These are phyloP conservation scores for Yarrowia yakushimensis DNA, from an alignment of 805 yeast species.

Conservation along the genomic window DNA sequence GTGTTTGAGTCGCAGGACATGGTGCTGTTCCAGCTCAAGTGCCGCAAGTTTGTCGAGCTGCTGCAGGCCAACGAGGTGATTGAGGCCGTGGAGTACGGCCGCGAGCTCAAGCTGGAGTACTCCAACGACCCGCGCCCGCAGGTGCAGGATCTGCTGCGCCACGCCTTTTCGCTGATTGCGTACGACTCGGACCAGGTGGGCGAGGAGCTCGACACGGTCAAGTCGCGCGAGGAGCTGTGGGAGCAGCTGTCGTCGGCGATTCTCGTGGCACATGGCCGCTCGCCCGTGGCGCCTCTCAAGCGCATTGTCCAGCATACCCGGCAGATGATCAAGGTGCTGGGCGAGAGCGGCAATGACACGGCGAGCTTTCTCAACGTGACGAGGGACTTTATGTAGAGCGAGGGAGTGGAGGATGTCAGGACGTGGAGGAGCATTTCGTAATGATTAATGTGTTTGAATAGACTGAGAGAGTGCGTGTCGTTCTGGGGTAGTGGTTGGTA, in stretches of 20 bases:
- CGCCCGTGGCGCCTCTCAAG: constrained; percentile 45
- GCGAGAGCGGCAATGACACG: constrained; percentile 37
- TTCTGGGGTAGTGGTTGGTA: too few relatives aligned
- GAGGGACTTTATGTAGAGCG: constrained; percentile 40
- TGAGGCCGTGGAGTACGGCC: constrained; percentile 44
- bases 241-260: constrained; percentile 46
- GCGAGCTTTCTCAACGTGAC: constrained; percentile 45
- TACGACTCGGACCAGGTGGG: constrained; percentile 42
- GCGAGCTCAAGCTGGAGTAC: constrained; percentile 39
- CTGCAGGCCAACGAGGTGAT: constrained; percentile 36
- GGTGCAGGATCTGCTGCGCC: constrained; percentile 43
- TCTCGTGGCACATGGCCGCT: constrained; percentile 44
- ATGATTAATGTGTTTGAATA: too few relatives aligned
- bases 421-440: not conserved
- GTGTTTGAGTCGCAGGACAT: constrained; percentile 39
- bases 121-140: constrained; percentile 34
- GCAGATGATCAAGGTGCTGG: constrained; percentile 39
- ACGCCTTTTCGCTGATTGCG: constrained; percentile 51
- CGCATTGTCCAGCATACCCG: constrained; percentile 44
- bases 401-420: not conserved
- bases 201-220: not conserved
- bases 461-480: too few relatives aligned
- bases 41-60: constrained; percentile 45
- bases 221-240: constrained; percentile 36
- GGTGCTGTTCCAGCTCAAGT: constrained; percentile 44